A percentile compares a stretch with the other conserved stretches of the same genome.
These are phyloP conservation scores for Dothideomycetes sp. DNA, from an alignment of 2,329 filamentous ascomycete genomes.

Conservation along the genomic window DNA sequence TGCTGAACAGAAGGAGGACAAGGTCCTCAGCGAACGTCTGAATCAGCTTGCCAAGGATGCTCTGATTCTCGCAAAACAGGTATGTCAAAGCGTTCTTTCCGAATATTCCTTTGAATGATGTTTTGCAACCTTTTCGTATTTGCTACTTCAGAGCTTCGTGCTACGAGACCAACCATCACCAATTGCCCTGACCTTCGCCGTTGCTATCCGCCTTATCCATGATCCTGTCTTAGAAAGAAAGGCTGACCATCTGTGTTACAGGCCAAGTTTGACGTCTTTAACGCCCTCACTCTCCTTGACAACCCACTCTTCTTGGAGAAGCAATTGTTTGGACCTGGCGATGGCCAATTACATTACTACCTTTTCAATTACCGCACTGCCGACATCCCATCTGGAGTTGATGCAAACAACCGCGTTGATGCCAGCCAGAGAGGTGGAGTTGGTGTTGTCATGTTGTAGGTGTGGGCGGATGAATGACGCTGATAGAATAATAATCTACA, in stretches of 20 bases:
- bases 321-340: constrained; percentile 88
- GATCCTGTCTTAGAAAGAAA: too few species aligned
- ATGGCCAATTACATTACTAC: constrained; percentile 94
- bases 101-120: background rate
- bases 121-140: background rate
- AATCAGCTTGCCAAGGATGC: constrained; percentile 75
- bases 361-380: constrained; percentile 92
- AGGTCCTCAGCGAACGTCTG: constrained; percentile 52
- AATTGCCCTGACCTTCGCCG: too few species aligned
- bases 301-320: constrained; percentile 88
- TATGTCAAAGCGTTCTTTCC: constrained; percentile 22
- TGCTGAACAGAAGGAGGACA: constrained; percentile 25
- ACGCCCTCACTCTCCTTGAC: constrained; percentile 85
- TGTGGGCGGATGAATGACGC: background rate
- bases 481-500: too few species aligned
- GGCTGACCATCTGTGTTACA: too few species aligned
- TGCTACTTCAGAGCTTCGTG: background rate
- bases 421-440: constrained; percentile 72
- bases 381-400: constrained; percentile 74
- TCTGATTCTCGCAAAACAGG: constrained; percentile 74
- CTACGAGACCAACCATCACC: too few species aligned
- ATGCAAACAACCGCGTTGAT: constrained; percentile 68
- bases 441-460: constrained; percentile 71
- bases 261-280: constrained; percentile 87
- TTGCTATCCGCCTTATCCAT: too few species aligned